Evolutionary conservation across 2,329 filamentous ascomycete species (phyloP), one percentile per base, ranked within the genome.

Genomic region (Paraphaeosphaeria sporulosa): DNA sequence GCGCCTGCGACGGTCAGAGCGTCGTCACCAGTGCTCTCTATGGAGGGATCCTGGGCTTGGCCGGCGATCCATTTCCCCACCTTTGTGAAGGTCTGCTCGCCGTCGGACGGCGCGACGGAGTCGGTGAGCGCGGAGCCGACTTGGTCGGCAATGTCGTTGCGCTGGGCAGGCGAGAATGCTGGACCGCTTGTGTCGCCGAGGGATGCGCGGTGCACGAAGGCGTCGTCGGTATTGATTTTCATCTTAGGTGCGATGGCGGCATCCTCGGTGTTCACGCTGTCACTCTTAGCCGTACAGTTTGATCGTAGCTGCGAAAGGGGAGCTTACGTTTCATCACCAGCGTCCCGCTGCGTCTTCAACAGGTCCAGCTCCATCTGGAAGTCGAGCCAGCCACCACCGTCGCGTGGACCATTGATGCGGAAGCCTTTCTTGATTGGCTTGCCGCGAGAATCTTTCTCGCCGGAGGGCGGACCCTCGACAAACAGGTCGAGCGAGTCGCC

Each of bases 311-410:
- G 6, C 25, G 25, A 8, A n/a, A n/a, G 15, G 38, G 23, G 27
- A 8, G 1, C 60, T 56, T 59, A 62, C 60, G 44, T 30, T 3
- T 34, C 9, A 1, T 50, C 27, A 12, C 27, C 53, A 13, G 47
- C 49, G 27, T 57, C 57, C 13, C 54, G 53, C n/a, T 42, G 19
- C 8, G 25, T 27, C 12, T 49, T 42, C 25, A 59, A 25, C n/a
- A 38, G 23, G 19, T 56, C 25, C 27, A 63, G 23, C 57, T 57
- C 57, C 19, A n/a, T 34, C 23, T 30, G 44, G 30, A 53, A 27
- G 23, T 63, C 60, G 7, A 57, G 17, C 42, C 30, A 59, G 10
- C 54, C 57, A 10, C 13, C 19, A 8, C 19, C 57, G 15, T 12
- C 19, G 15, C 19, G 43, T 9, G 57, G 57, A n/a, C 25, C 23